Conservation (phyloP, 805 yeast species). For the Teunomyces aglyptinius region DNA sequence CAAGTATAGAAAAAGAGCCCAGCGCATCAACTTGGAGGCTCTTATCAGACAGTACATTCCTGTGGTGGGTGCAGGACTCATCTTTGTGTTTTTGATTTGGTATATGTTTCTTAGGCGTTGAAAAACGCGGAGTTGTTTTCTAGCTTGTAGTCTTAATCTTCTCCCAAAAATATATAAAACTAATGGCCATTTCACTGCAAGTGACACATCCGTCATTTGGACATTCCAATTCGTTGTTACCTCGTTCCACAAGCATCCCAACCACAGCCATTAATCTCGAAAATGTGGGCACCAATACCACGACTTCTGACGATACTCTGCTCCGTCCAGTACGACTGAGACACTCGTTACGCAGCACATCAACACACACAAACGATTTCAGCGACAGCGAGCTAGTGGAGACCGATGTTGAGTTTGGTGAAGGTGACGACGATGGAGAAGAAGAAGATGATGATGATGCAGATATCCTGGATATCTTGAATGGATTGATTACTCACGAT, state of each 20-base stretch:
- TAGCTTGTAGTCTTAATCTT: neutral
- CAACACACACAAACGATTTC: conserved; percentile 5
- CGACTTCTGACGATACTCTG: neutral
- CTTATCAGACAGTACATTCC: conserved; percentile 89
- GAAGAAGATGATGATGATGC: conserved; percentile 16
- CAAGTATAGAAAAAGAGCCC: conserved; percentile 87
- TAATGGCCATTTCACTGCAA: neutral
- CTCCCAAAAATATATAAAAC: neutral
- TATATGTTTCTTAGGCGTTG: conserved; percentile 55
- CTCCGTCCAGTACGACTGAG: conserved; percentile 1
- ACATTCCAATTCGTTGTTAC: neutral
- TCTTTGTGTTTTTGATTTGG: conserved; percentile 78
- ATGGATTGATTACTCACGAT: conserved; percentile 18
- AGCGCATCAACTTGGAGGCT: conserved; percentile 85
- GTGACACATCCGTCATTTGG: neutral
- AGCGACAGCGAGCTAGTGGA: conserved; percentile 8
- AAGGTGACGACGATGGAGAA: conserved; percentile 8
- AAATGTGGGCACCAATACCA: conserved; percentile 12
- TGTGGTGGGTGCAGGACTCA: conserved; percentile 65
- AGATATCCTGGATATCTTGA: conserved; percentile 22
- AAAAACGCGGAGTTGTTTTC: no score
- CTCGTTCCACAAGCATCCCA: conserved; percentile 12
- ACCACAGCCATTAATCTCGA: conserved; percentile 23
- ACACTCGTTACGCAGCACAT: neutral
- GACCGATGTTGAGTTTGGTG: conserved; percentile 7